Base-by-base conservation (phyloP, 2,329 filamentous ascomycete genomes). In the Davidsoniella virescens region DNA sequence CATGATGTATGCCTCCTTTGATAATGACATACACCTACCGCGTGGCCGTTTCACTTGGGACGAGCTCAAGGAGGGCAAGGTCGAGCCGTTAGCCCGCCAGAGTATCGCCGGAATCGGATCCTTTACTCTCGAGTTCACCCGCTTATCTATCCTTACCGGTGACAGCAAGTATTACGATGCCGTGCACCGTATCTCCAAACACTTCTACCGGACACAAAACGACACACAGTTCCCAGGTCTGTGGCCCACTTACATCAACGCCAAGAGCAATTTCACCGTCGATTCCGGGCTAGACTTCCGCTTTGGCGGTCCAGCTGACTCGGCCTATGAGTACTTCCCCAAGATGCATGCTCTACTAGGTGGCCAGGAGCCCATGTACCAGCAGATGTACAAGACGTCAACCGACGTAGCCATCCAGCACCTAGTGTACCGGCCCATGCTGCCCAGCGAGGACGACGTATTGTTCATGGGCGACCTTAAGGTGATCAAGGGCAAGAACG, bases 11-110 rank as follows among this genome's bases (percentile, higher is more conserved):
- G 71, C 72, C 20, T 76, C 76, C 1, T 84, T 82, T 56, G 79
- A 84, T 56, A 83, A 80, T 9, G 75, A 75, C 1, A 81, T 80
- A 58, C 70, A 71, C n/a, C 76, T 84, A 70, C 81, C 81, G 2
- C 59, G 60, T 9, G 66, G 70, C 50, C 70, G 69, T 23, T 67
- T 73, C 55, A 60, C 68, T 56, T 80, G 64, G 25, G 54, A 59
- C 4, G 55, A 57, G 4, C 66, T 66, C 2, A 66, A 66, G 52
- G 59, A 56, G 0, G 66, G 67, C 4, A 50, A 57, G 0, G 63
- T 62, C 0, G 55, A 68, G 9, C 36, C 49, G 0, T 56, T 65
- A 0, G 66, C 70, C 52, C 52, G 52, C 0, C 47, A 55, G 39
- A 58, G 60, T 46, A 60, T 59, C n/a, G 61, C 62, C 0, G 57